These are phyloP conservation scores for Herpotrichia juniperi DNA, from an alignment of 2,329 filamentous ascomycete genomes.

Conservation along the genomic window DNA sequence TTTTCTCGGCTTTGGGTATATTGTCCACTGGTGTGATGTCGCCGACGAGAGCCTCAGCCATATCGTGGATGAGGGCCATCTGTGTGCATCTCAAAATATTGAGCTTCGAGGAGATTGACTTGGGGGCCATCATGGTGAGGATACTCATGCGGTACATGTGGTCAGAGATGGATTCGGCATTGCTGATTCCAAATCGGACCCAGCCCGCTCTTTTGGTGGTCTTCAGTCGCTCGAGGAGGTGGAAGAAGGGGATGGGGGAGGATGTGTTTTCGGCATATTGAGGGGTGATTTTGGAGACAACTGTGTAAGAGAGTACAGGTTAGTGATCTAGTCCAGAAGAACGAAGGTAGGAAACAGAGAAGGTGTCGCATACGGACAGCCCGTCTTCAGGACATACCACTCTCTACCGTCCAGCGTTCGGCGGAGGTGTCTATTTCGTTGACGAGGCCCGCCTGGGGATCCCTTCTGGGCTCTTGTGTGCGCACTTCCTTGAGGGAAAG, in stretches of 20 bases:
- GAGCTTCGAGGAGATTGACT: constrained; percentile 71
- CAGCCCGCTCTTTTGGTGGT: constrained; percentile 96
- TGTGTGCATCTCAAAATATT: constrained; percentile 85
- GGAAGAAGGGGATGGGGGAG: constrained; percentile 90
- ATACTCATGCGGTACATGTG: constrained; percentile 99
- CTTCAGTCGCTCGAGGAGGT: constrained; percentile 91
- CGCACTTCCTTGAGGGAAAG: not conserved
- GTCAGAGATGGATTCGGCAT: constrained; percentile 89
- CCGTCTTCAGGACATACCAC: constrained; percentile 49
- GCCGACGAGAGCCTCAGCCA: constrained; percentile 93
- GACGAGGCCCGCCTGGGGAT: constrained; percentile 43
- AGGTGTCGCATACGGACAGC: constrained; percentile 39
- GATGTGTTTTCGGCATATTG: constrained; percentile 64
- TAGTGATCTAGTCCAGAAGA: not conserved
- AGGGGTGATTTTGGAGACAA: constrained; percentile 67
- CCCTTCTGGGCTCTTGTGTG: constrained; percentile 14
- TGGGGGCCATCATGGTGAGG: constrained; percentile 89
- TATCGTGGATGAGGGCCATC: constrained; percentile 97
- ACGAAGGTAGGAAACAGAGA: constrained; percentile 14
- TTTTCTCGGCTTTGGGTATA: constrained; percentile 86
- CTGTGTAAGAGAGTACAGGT: constrained; percentile 49
- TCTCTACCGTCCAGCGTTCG: constrained; percentile 50
- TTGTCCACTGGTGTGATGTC: constrained; percentile 95
- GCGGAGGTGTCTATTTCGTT: constrained; percentile 29
- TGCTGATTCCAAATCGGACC: constrained; percentile 79